Percentiles rank a stretch among this genome's conserved stretches.
Evolutionary conservation across 805 yeast genomes (phyloP).

Genomic region (Babjeviella inositovora): DNA sequence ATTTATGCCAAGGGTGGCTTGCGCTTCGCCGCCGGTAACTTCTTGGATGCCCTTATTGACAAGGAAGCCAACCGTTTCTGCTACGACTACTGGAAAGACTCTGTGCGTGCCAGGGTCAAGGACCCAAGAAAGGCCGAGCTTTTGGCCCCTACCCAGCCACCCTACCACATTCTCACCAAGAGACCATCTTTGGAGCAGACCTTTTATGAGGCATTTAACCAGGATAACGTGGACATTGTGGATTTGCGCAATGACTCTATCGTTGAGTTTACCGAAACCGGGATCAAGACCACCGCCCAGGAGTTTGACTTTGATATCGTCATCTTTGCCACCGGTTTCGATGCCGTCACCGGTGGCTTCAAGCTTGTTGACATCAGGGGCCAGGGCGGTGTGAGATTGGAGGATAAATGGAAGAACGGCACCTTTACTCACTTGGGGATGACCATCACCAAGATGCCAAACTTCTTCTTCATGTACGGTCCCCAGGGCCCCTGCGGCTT

Average conservation of each 20-base stretch:
- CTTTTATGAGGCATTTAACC: constrained; percentile 5
- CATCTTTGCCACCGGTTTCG: constrained; percentile 3
- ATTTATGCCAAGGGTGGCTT: constrained; percentile 2
- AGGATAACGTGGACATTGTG: constrained; percentile 8
- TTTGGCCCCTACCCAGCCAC: constrained; percentile 8
- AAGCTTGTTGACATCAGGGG: constrained; percentile 6
- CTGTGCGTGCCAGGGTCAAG: constrained; percentile 5
- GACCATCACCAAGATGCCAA: constrained; percentile 9
- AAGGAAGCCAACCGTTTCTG: constrained; percentile 5
- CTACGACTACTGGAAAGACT: constrained; percentile 8
- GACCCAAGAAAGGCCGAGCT: constrained; percentile 6
- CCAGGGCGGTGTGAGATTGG: constrained; percentile 4
- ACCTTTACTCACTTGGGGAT: constrained; percentile 10
- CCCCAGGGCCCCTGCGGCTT: constrained; percentile 13
- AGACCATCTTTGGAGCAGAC: constrained; percentile 7
- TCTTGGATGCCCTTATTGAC: constrained; percentile 4
- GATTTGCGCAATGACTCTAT: constrained; percentile 4
- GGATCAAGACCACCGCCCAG: constrained; percentile 5
- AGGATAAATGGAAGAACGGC: constrained; percentile 8
- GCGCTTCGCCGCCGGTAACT: constrained; percentile 2
- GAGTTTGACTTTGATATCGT: constrained; percentile 1
- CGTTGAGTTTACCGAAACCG: constrained; percentile 4
- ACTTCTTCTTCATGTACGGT: constrained; percentile 12
- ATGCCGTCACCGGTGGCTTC: constrained; percentile 9
- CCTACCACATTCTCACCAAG: constrained; percentile 6